A percentile compares a stretch with the other conserved stretches of the same genome.
These are phyloP conservation scores for Pisolithus thermaeus DNA, from an alignment of 1,284 basidiomycete species.

Conservation along the genomic window DNA sequence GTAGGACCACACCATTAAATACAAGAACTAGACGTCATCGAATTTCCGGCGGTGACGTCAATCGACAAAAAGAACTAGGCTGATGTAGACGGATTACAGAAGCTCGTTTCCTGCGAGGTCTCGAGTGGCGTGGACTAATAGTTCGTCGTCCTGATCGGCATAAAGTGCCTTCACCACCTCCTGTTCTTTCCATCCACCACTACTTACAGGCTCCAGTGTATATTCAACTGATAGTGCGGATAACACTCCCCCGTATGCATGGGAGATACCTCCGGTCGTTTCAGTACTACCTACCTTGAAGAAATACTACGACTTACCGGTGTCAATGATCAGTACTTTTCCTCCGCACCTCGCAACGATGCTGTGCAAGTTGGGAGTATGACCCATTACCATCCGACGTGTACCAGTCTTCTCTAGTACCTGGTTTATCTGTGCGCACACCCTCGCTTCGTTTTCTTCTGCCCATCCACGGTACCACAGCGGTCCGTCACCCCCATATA, in stretches of 20 bases:
- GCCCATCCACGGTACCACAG: conserved; percentile 93
- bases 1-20: background rate
- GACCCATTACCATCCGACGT: conserved; percentile 87
- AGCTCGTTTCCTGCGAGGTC: conserved; percentile 21
- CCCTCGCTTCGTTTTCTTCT: conserved; percentile 57
- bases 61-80: background rate
- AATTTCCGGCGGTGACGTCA: background rate
- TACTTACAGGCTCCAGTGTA: conserved; percentile 52
- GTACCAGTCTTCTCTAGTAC: conserved; percentile 73
- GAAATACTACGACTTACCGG: conserved; percentile 37
- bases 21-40: background rate
- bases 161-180: conserved; percentile 82
- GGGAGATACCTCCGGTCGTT: conserved; percentile 66
- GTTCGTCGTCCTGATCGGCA: conserved; percentile 45
- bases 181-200: conserved; percentile 58
- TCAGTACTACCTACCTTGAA: conserved; percentile 2
- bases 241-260: conserved; percentile 87
- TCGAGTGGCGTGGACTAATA: conserved; percentile 28
- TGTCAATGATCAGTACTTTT: conserved; percentile 89
- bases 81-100: background rate
- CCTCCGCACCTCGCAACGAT: conserved; percentile 82
- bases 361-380: conserved; percentile 83
- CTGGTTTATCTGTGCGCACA: conserved; percentile 66
- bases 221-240: conserved; percentile 86
- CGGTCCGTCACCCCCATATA: conserved; percentile 77